Percentiles rank a stretch among this genome's conserved stretches.
These are phyloP conservation scores for Aspergillus haitiensis DNA, from an alignment of 495 filamentous ascomycete genomes.

Conservation along the genomic window DNA sequence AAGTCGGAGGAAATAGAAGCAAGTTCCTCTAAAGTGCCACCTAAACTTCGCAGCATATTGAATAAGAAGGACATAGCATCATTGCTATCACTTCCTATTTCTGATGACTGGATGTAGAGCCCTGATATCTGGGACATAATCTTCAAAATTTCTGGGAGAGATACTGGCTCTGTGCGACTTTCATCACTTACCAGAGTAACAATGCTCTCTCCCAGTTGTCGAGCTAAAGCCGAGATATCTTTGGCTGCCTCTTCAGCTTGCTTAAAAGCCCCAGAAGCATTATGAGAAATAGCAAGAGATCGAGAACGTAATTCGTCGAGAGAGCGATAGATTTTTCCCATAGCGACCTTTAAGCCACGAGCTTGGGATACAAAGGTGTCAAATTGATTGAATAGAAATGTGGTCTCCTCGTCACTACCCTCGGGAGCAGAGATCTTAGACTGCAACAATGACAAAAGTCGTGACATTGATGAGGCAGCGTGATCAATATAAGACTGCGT, in stretches of 20 bases:
- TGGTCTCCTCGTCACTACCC: slow-evolving; percentile 57
- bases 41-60: slow-evolving; percentile 64
- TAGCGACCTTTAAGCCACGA: slow-evolving; percentile 80
- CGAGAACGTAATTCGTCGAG: slow-evolving; percentile 76
- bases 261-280: slow-evolving; percentile 53
- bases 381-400: slow-evolving; percentile 66
- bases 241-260: slow-evolving; percentile 61
- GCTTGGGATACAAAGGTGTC: slow-evolving; percentile 73
- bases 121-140: slow-evolving; percentile 59
- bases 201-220: slow-evolving; percentile 65
- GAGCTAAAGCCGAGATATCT: slow-evolving; percentile 66
- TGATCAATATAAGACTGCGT: slow-evolving; percentile 85
- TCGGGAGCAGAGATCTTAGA: slow-evolving; percentile 50
- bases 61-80: slow-evolving; percentile 69
- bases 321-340: slow-evolving; percentile 72
- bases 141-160: slow-evolving; percentile 61
- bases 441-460: slow-evolving; percentile 64
- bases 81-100: slow-evolving; percentile 46
- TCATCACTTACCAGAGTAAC: slow-evolving; percentile 69
- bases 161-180: slow-evolving; percentile 65
- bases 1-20: slow-evolving; percentile 71
- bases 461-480: slow-evolving; percentile 64
- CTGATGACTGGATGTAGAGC: slow-evolving; percentile 29
- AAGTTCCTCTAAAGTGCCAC: slow-evolving; percentile 67
- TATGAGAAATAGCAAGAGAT: slow-evolving; percentile 69